Percentiles rank a stretch among this genome's conserved stretches.
These are phyloP conservation scores for Phytophthora podocarpi DNA, from an alignment of 352 stramenopile genomes.

Conservation along the genomic window DNA sequence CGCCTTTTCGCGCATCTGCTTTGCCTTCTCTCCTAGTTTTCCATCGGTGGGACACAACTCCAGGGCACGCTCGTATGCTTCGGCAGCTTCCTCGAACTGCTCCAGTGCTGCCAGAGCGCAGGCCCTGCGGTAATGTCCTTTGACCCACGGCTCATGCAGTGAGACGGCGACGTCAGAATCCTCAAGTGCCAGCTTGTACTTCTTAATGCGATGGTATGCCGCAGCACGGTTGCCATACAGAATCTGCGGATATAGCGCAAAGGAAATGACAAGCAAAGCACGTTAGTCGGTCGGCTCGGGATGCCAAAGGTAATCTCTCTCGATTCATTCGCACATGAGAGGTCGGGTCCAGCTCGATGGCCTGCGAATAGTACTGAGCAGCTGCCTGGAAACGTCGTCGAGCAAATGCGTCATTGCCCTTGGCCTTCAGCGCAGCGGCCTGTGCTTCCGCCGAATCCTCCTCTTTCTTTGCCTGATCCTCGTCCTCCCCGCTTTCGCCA, in stretches of 20 bases:
- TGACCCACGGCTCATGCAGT: constrained; percentile 78
- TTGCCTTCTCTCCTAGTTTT: constrained; percentile 66
- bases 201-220: constrained; percentile 73
- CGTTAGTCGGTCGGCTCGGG: not conserved
- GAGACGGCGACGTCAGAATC: constrained; percentile 70
- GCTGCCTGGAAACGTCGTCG: constrained; percentile 78
- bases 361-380: constrained; percentile 87
- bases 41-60: constrained; percentile 70
- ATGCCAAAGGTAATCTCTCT: not conserved
- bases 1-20: constrained; percentile 61
- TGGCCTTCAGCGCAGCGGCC: constrained; percentile 61
- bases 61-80: constrained; percentile 72
- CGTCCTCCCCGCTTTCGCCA: constrained; percentile 31
- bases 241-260: constrained; percentile 45
- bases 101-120: constrained; percentile 69
- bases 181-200: constrained; percentile 64
- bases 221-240: constrained; percentile 85
- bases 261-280: not conserved
- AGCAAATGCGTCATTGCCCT: constrained; percentile 83
- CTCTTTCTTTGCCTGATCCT: constrained; percentile 31
- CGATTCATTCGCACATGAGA: constrained; percentile 59
- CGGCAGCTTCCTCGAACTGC: constrained; percentile 65
- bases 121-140: constrained; percentile 84
- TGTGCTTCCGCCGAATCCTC: constrained; percentile 33
- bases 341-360: constrained; percentile 74